phyloP scores from a whole-genome alignment of 805 yeast genomes.

The Lachancea mirantina region DNA sequence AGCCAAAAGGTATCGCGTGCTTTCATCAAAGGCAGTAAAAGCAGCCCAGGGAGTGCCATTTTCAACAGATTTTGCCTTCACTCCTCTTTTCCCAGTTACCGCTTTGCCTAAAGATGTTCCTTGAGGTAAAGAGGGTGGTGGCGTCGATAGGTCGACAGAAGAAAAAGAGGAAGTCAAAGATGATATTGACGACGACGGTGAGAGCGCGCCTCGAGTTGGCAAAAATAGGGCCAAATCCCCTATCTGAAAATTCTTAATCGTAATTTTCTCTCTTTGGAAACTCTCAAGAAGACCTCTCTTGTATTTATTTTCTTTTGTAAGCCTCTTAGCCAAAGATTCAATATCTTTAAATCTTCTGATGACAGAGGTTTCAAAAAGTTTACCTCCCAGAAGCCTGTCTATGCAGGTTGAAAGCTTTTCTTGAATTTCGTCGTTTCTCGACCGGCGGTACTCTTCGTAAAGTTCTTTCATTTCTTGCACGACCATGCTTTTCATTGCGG shows the following conservation, averaged over 20 bases:
- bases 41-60: constrained; percentile 78
- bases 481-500: constrained; percentile 45
- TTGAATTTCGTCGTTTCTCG: constrained; percentile 12
- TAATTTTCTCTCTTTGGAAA: constrained; percentile 40
- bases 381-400: constrained; percentile 23
- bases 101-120: constrained; percentile 10
- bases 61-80: constrained; percentile 13
- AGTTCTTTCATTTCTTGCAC: constrained; percentile 22
- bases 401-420: constrained; percentile 12
- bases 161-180: constrained; percentile 30
- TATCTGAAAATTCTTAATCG: constrained; percentile 57
- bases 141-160: constrained; percentile 29
- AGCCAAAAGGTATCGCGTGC: constrained; percentile 74
- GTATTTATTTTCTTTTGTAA: constrained; percentile 52
- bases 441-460: constrained; percentile 10
- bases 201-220: constrained; percentile 53
- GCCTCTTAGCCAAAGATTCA: constrained; percentile 78
- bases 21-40: constrained; percentile 67
- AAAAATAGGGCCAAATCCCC: constrained; percentile 80
- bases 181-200: constrained; percentile 16
- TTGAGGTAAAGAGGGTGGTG: constrained; percentile 27
- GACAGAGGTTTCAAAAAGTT: constrained; percentile 38
- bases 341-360: constrained; percentile 80
- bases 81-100: constrained; percentile 11
- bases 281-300: constrained; percentile 25